Percentiles rank a stretch among this genome's conserved stretches.
These are phyloP conservation scores for Mycena rosella DNA, from an alignment of 768 basidiomycete species.

Conservation along the genomic window DNA sequence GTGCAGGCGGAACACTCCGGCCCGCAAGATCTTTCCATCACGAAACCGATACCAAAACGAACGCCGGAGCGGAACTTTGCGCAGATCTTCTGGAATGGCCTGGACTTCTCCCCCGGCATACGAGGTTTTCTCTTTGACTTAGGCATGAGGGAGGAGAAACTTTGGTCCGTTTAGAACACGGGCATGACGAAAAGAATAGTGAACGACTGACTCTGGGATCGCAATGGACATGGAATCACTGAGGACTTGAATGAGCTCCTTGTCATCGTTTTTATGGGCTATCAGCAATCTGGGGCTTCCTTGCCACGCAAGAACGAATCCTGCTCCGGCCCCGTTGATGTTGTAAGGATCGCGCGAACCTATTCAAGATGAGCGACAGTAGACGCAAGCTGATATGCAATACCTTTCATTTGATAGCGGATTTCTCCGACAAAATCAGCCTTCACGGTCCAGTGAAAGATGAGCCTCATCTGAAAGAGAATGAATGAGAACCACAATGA, in stretches of 20 bases:
- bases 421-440: conserved; percentile 79
- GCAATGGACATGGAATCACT: conserved; percentile 86
- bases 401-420: conserved; percentile 90
- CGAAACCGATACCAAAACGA: conserved; percentile 87
- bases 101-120: conserved; percentile 34
- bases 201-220: conserved; percentile 80
- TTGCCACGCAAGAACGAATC: conserved; percentile 89
- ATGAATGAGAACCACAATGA: conserved; percentile 11
- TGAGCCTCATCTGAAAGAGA: conserved; percentile 69
- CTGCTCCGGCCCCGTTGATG: conserved; percentile 78
- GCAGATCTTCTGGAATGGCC: conserved; percentile 74
- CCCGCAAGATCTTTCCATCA: conserved; percentile 86
- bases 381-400: conserved; percentile 4
- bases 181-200: neutral
- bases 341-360: conserved; percentile 88
- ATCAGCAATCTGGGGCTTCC: conserved; percentile 80
- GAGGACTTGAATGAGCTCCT: conserved; percentile 85
- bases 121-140: conserved; percentile 40
- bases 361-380: conserved; percentile 44
- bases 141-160: conserved; percentile 41
- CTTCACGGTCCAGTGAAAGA: conserved; percentile 86
- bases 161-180: conserved; percentile 10
- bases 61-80: conserved; percentile 89
- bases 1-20: conserved; percentile 72
- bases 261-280: conserved; percentile 76